Evolutionary conservation across 2,329 filamentous ascomycete species (phyloP), one percentile per base, ranked within the genome.

Genomic region (Coniella vitis): DNA sequence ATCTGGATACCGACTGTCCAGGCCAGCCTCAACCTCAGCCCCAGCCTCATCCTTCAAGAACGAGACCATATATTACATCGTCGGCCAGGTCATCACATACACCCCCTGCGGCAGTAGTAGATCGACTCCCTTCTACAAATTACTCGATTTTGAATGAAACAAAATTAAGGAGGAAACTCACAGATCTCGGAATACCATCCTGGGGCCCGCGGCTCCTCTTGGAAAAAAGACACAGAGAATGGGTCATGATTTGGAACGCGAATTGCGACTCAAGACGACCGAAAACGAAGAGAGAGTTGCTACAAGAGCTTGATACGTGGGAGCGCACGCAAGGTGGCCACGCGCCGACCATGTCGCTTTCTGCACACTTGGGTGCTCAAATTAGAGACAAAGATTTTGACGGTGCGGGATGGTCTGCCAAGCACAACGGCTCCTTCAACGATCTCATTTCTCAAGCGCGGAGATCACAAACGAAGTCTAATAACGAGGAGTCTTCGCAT

Each of bases 211-310:
- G 84, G 39, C 70, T 75, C 39, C 72, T 90, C 1, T 72, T 97
- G 47, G 85, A 91, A 62, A 79, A 76, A 56, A 79, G 94, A 16
- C 90, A 97, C 60, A 87, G 80, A 20, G 93, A 98, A 65, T 98
- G 90, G 90, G 76, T 93, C 45, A 96, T 93, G 34, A 69, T 98
- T 16, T 96, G 89, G 86, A 98, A 98, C 64, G 87, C 94, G 10
- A 98, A 98, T 63, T 95, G 90, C 67, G 93, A 98, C 65, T 86
- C 90, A 2, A 78, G 78, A 32, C 71, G 72, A 2, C 89, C 89
- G 0, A 86, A 85, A 61, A 73, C 74, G 10, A 88, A 87, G 55
- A 61, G 69, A 7, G 84, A 93, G 49, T 66, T 98, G 4, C 66
- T 95, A 14, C 79, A 78, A 13, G 91, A 97, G 52, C 65, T 98